These are phyloP conservation scores for Schizophyllum amplum DNA, from an alignment of 1,284 basidiomycete species.

Conservation along the genomic window DNA sequence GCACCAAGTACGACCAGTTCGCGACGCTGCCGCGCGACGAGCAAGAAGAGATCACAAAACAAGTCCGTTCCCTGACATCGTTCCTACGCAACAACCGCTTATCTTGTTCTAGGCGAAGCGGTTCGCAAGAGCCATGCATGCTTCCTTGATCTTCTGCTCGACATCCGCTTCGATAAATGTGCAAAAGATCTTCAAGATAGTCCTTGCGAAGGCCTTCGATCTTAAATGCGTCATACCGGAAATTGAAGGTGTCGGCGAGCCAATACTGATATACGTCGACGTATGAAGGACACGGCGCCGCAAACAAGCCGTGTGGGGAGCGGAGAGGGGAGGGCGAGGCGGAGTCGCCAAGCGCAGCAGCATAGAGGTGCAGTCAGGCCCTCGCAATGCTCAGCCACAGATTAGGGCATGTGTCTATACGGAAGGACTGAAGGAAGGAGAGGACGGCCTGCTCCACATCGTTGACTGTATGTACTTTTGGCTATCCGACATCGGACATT, in stretches of 20 bases:
- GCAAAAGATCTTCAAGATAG: slow-evolving; percentile 99
- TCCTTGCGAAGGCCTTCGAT: slow-evolving; percentile 84
- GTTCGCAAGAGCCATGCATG: slow-evolving; percentile 97
- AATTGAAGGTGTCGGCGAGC: slow-evolving; percentile 91
- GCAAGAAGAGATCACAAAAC: slow-evolving; percentile 98
- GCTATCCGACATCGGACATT: not conserved
- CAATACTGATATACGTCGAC: slow-evolving; percentile 87
- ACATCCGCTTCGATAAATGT: slow-evolving; percentile 98
- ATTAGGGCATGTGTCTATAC: not conserved
- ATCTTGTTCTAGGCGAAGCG: slow-evolving; percentile 65
- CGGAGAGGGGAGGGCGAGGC: not conserved
- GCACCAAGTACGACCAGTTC: slow-evolving; percentile 97
- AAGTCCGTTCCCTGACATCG: slow-evolving; percentile 38
- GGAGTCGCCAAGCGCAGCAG: not conserved
- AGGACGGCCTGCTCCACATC: not conserved
- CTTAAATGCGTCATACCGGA: slow-evolving; percentile 95
- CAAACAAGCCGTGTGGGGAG: no score
- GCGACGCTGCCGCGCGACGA: slow-evolving; percentile 93
- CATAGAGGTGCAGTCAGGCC: not conserved
- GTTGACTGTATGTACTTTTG: not conserved
- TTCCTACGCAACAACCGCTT: not conserved
- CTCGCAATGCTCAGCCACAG: not conserved
- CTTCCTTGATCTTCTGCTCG: slow-evolving; percentile 96
- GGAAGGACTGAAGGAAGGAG: not conserved
- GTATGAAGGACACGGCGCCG: slow-evolving; percentile 34